Conservation (phyloP, 1,139 yeast species). For the Taphrina populina region DNA sequence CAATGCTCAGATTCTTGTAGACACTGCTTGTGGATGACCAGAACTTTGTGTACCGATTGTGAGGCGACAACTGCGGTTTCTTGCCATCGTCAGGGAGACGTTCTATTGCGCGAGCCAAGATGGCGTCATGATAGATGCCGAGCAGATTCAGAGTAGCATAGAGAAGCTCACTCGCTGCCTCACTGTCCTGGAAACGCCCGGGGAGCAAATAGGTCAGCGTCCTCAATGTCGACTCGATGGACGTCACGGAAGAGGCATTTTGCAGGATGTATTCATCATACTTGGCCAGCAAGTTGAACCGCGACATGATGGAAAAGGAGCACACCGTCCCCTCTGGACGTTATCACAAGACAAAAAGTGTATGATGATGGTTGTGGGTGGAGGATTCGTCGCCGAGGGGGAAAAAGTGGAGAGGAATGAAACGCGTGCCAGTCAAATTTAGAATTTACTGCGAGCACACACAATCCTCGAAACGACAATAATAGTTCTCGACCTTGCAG, state of each 20-base stretch:
- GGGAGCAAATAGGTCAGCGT: slow-evolving; percentile 48
- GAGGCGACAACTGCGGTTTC: slow-evolving; percentile 41
- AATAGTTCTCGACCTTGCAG: too few species aligned
- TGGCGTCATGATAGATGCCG: slow-evolving; percentile 48
- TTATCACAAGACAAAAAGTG: neutral
- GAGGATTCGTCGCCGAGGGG: too few species aligned
- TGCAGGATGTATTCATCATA: slow-evolving; percentile 43
- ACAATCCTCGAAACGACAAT: too few species aligned
- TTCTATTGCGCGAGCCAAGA: slow-evolving; percentile 44
- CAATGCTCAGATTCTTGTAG: slow-evolving; percentile 44
- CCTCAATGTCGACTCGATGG: slow-evolving; percentile 46
- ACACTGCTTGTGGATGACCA: slow-evolving; percentile 40
- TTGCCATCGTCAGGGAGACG: slow-evolving; percentile 35
- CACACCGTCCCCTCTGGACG: neutral
- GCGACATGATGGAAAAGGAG: slow-evolving; percentile 8
- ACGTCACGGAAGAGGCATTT: slow-evolving; percentile 47
- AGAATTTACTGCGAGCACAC: too few species aligned
- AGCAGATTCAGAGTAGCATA: slow-evolving; percentile 46
- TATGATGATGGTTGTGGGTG: too few species aligned
- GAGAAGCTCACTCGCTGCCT: slow-evolving; percentile 45
- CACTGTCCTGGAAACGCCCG: slow-evolving; percentile 49
- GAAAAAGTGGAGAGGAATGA: too few species aligned
- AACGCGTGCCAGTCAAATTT: too few species aligned
- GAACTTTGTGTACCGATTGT: slow-evolving; percentile 46
- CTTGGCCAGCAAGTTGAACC: slow-evolving; percentile 4